phyloP scores from a whole-genome alignment of 805 yeast genomes.

The Lipomyces sp. region DNA sequence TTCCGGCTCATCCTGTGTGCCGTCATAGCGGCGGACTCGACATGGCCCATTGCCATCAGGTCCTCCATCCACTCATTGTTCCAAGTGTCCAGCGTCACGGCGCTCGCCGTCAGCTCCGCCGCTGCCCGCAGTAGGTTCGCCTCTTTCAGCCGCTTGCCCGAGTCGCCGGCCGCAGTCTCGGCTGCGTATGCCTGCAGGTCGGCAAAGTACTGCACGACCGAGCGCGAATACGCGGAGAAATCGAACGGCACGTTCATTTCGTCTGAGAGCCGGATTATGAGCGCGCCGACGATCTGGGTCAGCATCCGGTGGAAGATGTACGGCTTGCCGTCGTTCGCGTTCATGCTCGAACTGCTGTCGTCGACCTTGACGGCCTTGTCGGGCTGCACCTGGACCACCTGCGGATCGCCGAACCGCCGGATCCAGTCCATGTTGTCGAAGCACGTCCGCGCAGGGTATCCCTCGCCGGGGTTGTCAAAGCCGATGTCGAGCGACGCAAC shows the following conservation, averaged over 20 bases:
- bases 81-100: slow-evolving; percentile 46
- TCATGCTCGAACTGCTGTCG: not conserved
- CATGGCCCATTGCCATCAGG: slow-evolving; percentile 44
- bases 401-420: slow-evolving; percentile 56
- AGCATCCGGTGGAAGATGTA: slow-evolving; percentile 56
- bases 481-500: slow-evolving; percentile 54
- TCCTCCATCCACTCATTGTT: slow-evolving; percentile 37
- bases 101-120: slow-evolving; percentile 32
- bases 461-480: slow-evolving; percentile 46
- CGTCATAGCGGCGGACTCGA: slow-evolving; percentile 22
- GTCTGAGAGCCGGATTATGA: slow-evolving; percentile 50
- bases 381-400: slow-evolving; percentile 1
- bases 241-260: slow-evolving; percentile 46
- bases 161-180: not conserved
- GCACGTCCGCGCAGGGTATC: slow-evolving; percentile 68
- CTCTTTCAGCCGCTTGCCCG: slow-evolving; percentile 16
- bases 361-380: not conserved
- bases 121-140: slow-evolving; percentile 26
- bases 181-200: slow-evolving; percentile 18
- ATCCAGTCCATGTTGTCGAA: slow-evolving; percentile 71
- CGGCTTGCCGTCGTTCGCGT: slow-evolving; percentile 34
- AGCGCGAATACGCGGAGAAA: slow-evolving; percentile 41
- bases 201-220: slow-evolving; percentile 15
- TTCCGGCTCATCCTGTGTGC: slow-evolving; percentile 39
- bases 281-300: slow-evolving; percentile 52